Percentiles rank a stretch among this genome's conserved stretches.
These are phyloP conservation scores for Penicillium sp. DNA, from an alignment of 2,329 filamentous ascomycete genomes.

Conservation along the genomic window DNA sequence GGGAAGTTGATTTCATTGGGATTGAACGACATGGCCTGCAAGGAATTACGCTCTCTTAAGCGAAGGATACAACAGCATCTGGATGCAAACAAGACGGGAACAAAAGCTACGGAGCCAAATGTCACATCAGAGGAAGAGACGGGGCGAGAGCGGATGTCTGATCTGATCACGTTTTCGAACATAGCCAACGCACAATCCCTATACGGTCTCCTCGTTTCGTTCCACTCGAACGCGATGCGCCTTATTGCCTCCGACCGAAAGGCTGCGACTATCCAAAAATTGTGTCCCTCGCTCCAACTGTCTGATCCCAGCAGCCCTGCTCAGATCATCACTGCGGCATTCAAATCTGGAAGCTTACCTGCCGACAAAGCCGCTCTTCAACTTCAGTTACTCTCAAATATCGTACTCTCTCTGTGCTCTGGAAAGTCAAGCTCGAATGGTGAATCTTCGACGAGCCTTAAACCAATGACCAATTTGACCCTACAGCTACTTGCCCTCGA, in stretches of 20 bases:
- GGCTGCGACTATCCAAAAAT: constrained; percentile 29
- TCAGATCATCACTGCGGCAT: constrained; percentile 36
- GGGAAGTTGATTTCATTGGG: constrained; percentile 40
- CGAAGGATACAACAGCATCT: constrained; percentile 33
- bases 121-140: constrained; percentile 25
- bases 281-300: constrained; percentile 29
- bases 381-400: constrained; percentile 43
- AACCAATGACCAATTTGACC: constrained; percentile 29
- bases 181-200: constrained; percentile 24
- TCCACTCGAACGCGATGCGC: constrained; percentile 40
- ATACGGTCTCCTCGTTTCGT: constrained; percentile 34
- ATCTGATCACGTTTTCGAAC: constrained; percentile 35
- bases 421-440: constrained; percentile 13
- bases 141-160: constrained; percentile 34
- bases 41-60: constrained; percentile 39
- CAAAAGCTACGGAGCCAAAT: constrained; percentile 13
- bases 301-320: constrained; percentile 37
- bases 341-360: constrained; percentile 32
- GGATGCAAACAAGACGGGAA: constrained; percentile 18
- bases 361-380: constrained; percentile 42
- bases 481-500: constrained; percentile 43
- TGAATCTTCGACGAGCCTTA: constrained; percentile 17
- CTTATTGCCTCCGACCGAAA: constrained; percentile 35
- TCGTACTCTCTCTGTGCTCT: constrained; percentile 34
- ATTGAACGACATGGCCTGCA: constrained; percentile 38